Evolutionary conservation across 176 grass and related monocot genomes (phyloP).

Genomic region (Eleusine indica): DNA sequence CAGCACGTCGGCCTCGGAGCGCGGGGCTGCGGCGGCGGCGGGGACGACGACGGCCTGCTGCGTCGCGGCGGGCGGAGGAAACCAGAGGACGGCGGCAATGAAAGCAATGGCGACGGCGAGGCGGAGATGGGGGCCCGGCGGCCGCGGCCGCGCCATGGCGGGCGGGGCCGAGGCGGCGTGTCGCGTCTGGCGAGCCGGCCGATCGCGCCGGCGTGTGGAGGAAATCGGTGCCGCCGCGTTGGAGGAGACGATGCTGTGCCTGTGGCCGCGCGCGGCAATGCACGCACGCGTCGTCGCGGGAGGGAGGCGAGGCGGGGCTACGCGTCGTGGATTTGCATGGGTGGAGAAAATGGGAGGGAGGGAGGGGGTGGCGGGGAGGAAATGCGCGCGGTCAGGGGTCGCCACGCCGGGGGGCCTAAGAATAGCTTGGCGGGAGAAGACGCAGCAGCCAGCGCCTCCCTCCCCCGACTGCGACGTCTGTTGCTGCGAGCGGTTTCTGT

Average conservation of each 20-base stretch:
- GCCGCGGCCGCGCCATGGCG: slow-evolving; percentile 49
- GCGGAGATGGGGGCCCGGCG: background rate
- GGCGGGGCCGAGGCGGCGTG: background rate
- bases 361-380: slow-evolving; percentile 54
- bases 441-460: background rate
- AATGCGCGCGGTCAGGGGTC: slow-evolving; percentile 8
- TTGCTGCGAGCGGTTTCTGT: slow-evolving; percentile 30
- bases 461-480: slow-evolving; percentile 7
- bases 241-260: background rate
- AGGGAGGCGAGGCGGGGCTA: slow-evolving; percentile 26
- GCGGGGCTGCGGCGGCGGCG: background rate
- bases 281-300: slow-evolving; percentile 14
- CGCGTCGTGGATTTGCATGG: slow-evolving; percentile 37
- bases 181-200: too few relatives aligned
- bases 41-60: background rate
- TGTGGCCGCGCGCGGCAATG: slow-evolving; percentile 36
- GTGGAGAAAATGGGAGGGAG: slow-evolving; percentile 31
- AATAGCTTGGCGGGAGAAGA: slow-evolving; percentile 49
- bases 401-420: slow-evolving; percentile 55
- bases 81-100: background rate
- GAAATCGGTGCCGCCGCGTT: background rate
- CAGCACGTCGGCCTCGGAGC: slow-evolving; percentile 54
- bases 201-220: too few relatives aligned
- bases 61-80: background rate
- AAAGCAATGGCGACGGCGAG: background rate